Evolutionary conservation across 129 eudicot species (phyloP).

Genomic region (Flaveria robusta): DNA sequence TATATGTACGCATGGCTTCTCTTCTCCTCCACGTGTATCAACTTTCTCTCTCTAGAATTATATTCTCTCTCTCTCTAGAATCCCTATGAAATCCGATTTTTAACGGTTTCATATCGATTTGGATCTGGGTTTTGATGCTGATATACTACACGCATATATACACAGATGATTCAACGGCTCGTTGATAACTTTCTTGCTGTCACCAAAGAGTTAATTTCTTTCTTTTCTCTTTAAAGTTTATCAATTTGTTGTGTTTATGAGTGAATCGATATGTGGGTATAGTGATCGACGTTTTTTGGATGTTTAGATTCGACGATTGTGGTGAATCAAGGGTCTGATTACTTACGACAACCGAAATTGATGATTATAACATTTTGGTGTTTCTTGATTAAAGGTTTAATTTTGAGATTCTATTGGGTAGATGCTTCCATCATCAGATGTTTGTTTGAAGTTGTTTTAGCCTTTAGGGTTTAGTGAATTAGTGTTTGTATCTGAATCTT

Average conservation of each 20-base stretch:
- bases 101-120: constrained; percentile 18
- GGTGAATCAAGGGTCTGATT: too few species aligned
- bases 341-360: too few species aligned
- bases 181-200: constrained; percentile 83
- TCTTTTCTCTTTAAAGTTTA: neutral
- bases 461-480: too few species aligned
- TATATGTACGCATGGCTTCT: constrained; percentile 13
- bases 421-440: too few species aligned
- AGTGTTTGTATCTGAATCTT: too few species aligned
- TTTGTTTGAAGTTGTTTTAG: too few species aligned
- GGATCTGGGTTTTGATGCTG: constrained; percentile 37
- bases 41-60: constrained; percentile 25
- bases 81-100: neutral
- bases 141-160: neutral
- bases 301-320: too few species aligned
- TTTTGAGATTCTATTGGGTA: too few species aligned
- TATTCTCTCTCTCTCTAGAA: constrained; percentile 26
- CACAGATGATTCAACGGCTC: constrained; percentile 55
- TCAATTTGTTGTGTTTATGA: neutral
- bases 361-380: too few species aligned
- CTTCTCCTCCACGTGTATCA: constrained; percentile 20
- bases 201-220: constrained; percentile 65
- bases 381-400: too few species aligned
- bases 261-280: constrained; percentile 5
- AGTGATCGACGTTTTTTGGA: too few species aligned